A percentile compares a stretch with the other conserved stretches of the same genome.
These are phyloP conservation scores for Pythium myriotylum DNA, from an alignment of 352 stramenopile genomes.

Conservation along the genomic window DNA sequence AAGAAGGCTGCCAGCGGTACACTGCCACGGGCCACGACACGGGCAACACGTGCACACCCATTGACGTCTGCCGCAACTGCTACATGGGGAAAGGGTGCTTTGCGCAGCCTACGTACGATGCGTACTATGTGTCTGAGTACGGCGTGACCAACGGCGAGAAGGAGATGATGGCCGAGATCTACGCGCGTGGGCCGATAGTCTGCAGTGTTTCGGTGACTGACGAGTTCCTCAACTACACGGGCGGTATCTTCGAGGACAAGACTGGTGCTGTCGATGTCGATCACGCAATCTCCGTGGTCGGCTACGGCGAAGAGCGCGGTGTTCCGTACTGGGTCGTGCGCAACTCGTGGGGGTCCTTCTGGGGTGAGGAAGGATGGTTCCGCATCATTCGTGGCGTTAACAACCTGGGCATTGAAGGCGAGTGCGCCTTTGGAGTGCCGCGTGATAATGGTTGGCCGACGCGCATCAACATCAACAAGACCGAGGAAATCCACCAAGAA, in stretches of 20 bases:
- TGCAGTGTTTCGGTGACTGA: slow-evolving; percentile 93
- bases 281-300: slow-evolving; percentile 96
- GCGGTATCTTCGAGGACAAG: slow-evolving; percentile 94
- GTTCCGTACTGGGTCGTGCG: slow-evolving; percentile 95
- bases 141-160: slow-evolving; percentile 89
- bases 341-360: slow-evolving; percentile 95
- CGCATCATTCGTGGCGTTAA: slow-evolving; percentile 90
- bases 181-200: slow-evolving; percentile 92
- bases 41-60: slow-evolving; percentile 79
- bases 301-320: slow-evolving; percentile 91
- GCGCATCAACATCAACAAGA: slow-evolving; percentile 31
- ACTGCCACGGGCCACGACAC: slow-evolving; percentile 91
- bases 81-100: slow-evolving; percentile 78
- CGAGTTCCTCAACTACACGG: slow-evolving; percentile 91
- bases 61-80: slow-evolving; percentile 95
- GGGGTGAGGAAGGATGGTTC: slow-evolving; percentile 97
- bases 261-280: slow-evolving; percentile 67
- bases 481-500: slow-evolving; percentile 20
- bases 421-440: slow-evolving; percentile 93
- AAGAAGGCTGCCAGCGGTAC: slow-evolving; percentile 96
- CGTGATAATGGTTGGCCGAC: slow-evolving; percentile 80
- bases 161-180: slow-evolving; percentile 97
- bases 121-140: slow-evolving; percentile 96
- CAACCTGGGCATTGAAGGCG: slow-evolving; percentile 93
- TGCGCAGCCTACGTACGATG: slow-evolving; percentile 91